Conservation (phyloP, 2,329 filamentous ascomycete genomes). For the Mollisia scopiformis region DNA sequence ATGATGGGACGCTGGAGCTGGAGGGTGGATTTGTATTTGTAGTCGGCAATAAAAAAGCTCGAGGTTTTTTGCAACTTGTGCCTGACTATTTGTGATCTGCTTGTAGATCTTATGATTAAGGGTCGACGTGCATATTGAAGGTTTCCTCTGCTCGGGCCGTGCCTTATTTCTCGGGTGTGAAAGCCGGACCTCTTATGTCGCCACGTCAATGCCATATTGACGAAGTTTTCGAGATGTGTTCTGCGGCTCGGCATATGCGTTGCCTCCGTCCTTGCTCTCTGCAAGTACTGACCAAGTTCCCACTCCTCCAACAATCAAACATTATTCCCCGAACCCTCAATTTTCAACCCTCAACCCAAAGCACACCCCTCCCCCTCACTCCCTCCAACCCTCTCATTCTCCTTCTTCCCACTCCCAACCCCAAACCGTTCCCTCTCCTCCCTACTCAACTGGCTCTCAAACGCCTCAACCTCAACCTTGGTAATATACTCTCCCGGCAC, state of each 20-base stretch:
- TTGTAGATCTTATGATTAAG: background rate
- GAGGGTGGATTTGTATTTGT: slow-evolving; percentile 10
- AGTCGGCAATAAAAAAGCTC: slow-evolving; percentile 4
- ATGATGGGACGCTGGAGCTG: background rate
- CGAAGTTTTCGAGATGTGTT: too few relatives aligned
- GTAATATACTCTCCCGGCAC: slow-evolving; percentile 84
- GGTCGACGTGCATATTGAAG: background rate
- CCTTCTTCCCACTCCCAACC: background rate
- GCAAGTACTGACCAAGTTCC: too few relatives aligned
- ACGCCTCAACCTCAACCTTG: slow-evolving; percentile 87
- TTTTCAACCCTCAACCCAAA: background rate
- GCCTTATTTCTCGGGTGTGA: too few relatives aligned
- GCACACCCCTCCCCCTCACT: background rate
- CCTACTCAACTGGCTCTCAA: slow-evolving; percentile 47
- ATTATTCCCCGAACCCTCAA: too few relatives aligned
- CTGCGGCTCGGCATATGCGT: too few relatives aligned
- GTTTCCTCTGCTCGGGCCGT: background rate
- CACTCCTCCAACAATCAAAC: too few relatives aligned
- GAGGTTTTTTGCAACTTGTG: background rate
- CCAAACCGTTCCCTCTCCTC: slow-evolving; percentile 1
- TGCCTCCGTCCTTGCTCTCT: too few relatives aligned
- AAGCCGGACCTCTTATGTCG: too few relatives aligned
- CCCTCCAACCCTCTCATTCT: background rate
- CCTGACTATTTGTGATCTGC: background rate
- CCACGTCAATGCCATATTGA: too few relatives aligned